Evolutionary conservation across 164 flowering plant species (phyloP), one percentile per base, ranked within the genome.

Genomic region (Berberis vulgaris): DNA sequence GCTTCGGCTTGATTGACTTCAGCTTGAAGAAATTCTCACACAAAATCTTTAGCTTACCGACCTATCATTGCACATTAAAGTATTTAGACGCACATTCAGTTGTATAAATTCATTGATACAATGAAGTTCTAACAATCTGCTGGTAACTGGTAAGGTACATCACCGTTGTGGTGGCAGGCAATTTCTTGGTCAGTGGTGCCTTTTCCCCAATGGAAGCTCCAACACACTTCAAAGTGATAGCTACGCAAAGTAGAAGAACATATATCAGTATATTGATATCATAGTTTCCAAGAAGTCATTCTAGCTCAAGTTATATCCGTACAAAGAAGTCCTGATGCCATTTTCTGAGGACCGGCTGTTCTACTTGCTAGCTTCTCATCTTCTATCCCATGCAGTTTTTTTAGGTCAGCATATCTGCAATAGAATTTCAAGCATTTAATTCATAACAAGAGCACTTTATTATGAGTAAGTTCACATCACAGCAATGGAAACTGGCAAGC

Each of bases 11-110:
- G 60, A 78, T 50, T 43, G 86, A 74, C 72, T 84, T 85, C 64
- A 95, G 80, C 78, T 89, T 89, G 79, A 95, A 91, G 75, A 95
- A 84, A 77, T 85, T 91, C 76, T 83, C 86, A 65, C 97, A 91
- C 41, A 95, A 80, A 67, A 76, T 76, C 77, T 91, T 94, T 61
- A 94, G 77, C 83, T 89, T 94, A 57, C 96, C 97, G 74, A 94
- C 82, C 98, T 94, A 64, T 49, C 60, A 53, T 7, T 74, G 45
- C 56, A 45, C 45, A 2, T 52, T 41, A 8, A 12, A 62, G 43
- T n/a, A 49, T 49, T 65, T 3, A 56, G 42, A 66, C 5, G 43
- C 26, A 60, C 5, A 0, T 11, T 52, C 38, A 59, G 45, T 41
- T 45, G 44, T 6, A 49, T 26, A 43, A 13, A 64, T 44, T 44